Evolutionary conservation across 2,329 filamentous ascomycete genomes (phyloP).

Genomic region (Uncinocarpus reesii): DNA sequence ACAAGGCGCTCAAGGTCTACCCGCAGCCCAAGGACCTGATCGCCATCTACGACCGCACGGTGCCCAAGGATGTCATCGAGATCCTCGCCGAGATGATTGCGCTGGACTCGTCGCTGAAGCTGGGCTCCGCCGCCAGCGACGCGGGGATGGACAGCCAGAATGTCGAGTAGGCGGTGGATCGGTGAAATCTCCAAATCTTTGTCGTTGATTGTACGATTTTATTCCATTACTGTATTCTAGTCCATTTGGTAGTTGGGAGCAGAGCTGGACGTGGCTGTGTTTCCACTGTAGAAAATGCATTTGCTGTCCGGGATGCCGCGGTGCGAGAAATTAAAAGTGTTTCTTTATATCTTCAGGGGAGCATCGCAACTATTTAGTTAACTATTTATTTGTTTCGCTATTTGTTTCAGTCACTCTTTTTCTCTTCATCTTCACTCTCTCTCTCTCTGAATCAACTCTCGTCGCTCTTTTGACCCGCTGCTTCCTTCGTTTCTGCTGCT

Average conservation of each 20-base stretch:
- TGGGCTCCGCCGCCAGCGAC: constrained; percentile 40
- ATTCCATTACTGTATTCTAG: too few relatives aligned
- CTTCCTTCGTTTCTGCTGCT: too few relatives aligned
- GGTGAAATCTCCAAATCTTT: background rate
- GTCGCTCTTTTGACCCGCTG: too few relatives aligned
- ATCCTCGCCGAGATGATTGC: constrained; percentile 97
- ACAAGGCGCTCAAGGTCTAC: constrained; percentile 98
- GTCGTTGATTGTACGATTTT: too few relatives aligned
- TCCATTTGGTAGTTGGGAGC: too few relatives aligned
- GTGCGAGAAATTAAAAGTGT: too few relatives aligned
- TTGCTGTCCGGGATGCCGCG: too few relatives aligned
- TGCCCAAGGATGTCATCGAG: constrained; percentile 93
- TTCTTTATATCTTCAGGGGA: background rate
- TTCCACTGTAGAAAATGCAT: too few relatives aligned
- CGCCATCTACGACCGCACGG: constrained; percentile 95
- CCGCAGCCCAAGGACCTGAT: constrained; percentile 87
- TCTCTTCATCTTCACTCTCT: background rate
- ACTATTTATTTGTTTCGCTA: constrained; percentile 8
- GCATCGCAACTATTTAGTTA: background rate
- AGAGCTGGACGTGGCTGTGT: too few relatives aligned
- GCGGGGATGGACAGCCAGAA: constrained; percentile 21
- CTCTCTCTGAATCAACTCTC: constrained; percentile 4
- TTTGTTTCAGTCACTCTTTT: constrained; percentile 12
- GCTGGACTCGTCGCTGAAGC: constrained; percentile 64
- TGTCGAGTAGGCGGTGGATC: background rate